These are phyloP conservation scores for Dactylellina parvicollis DNA, from an alignment of 2,329 filamentous ascomycete genomes.

Conservation along the genomic window DNA sequence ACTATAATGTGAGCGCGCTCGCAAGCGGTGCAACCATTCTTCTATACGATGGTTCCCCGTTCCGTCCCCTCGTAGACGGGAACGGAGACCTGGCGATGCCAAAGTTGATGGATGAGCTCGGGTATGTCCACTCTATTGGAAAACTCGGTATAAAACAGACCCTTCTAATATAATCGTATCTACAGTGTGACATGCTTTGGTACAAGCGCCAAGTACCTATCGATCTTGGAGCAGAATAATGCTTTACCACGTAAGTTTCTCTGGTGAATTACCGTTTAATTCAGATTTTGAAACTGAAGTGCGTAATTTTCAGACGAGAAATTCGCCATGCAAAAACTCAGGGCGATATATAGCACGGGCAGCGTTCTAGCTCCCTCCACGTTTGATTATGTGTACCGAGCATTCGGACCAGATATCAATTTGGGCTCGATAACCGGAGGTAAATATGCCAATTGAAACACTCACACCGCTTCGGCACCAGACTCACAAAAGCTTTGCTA, in stretches of 20 bases:
- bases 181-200: conserved; percentile 86
- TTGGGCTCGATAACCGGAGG: conserved; percentile 91
- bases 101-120: conserved; percentile 78
- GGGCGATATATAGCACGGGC: conserved; percentile 92
- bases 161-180: not conserved
- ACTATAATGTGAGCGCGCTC: conserved; percentile 89
- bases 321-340: conserved; percentile 72
- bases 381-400: conserved; percentile 86
- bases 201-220: conserved; percentile 92
- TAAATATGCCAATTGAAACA: not conserved
- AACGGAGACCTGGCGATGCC: conserved; percentile 84
- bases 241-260: conserved; percentile 68
- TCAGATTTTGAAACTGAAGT: conserved; percentile 59
- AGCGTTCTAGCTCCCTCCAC: conserved; percentile 92
- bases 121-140: conserved; percentile 9
- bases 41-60: conserved; percentile 92
- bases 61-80: conserved; percentile 72
- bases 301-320: conserved; percentile 60
- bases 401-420: conserved; percentile 82
- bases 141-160: not conserved
- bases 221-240: conserved; percentile 82
- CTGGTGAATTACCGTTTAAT: too few relatives aligned
- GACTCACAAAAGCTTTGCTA: not conserved
- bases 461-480: not conserved
- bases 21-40: conserved; percentile 84